Evolutionary conservation across 176 grass and related monocot species (phyloP), one percentile per base, ranked within the genome.

Genomic region (Oryza brachyantha): DNA sequence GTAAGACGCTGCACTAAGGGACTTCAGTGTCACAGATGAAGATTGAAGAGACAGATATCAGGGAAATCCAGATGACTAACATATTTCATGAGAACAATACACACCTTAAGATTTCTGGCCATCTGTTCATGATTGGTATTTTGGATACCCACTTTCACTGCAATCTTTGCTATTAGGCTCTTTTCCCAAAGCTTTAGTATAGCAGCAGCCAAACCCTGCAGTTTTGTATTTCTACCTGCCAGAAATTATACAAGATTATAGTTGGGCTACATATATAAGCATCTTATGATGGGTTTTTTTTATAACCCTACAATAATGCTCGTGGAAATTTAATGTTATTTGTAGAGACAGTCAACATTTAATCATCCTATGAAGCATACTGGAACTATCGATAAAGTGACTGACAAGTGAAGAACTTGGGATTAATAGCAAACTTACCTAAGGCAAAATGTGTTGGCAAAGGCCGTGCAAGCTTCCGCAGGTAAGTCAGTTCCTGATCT

Each of bases 181-280:
- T 94, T 98, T 73, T 94, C 87, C 96, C 96, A 98, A 78, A 98
- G 85, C 77, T 93, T 93, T 75, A 93, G 81, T 79, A 98, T 94
- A 77, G 92, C 92, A 76, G 88, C 81, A 60, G 96, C 96, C 78
- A 98, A 85, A 74, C 96, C 92, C 50, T 98, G 87, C 75, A 98
- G 71, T 63, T 88, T 93, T 67, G 22, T 89, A 79, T 85, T 95
- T 89, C 84, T 91, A 73, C 96, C 96, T 94, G 81, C 7, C 28
- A 82, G 54, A 54, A 68, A 83, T 34, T 58, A 84, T 4, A n/a
- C 35, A 64, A 76, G 59, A 50, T n/a, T 70, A 70, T 52, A 37
- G 52, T 25, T 60, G 3, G 45, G n/a, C 11, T 46, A 73, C 17
- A 60, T 45, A 45, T 59, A 75, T 84, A 67, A 75, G 19, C 9